Conservation (phyloP, 352 stramenopile species). For the Phytopythium chamaehyphon region DNA sequence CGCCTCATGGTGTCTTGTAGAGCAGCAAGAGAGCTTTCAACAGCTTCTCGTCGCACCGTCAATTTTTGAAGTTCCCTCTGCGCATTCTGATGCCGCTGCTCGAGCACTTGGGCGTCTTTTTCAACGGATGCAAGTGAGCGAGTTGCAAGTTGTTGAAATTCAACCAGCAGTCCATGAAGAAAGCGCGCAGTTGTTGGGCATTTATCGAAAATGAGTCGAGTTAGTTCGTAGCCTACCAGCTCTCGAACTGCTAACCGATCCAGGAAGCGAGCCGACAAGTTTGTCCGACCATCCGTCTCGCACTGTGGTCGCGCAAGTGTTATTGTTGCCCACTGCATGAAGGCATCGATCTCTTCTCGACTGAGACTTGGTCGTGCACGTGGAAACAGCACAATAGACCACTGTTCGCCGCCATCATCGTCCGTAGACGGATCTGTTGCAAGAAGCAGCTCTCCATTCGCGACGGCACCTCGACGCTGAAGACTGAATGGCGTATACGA, state of each 20-base stretch:
- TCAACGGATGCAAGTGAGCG: conserved; percentile 24
- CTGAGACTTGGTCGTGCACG: conserved; percentile 22
- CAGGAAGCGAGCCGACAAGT: conserved; percentile 11
- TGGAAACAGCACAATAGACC: conserved; percentile 40
- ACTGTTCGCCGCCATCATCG: conserved; percentile 15
- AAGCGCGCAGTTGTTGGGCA: conserved; percentile 52
- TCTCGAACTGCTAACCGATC: conserved; percentile 24
- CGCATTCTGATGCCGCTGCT: conserved; percentile 40
- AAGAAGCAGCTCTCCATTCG: neutral
- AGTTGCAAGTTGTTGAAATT: conserved; percentile 24
- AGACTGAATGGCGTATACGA: conserved; percentile 34
- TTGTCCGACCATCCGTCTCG: conserved; percentile 1
- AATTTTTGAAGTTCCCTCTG: conserved; percentile 32
- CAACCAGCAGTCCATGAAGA: conserved; percentile 40
- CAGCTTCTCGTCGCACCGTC: conserved; percentile 12
- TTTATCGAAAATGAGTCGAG: conserved; percentile 48
- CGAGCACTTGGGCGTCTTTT: conserved; percentile 28
- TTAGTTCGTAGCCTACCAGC: conserved; percentile 38
- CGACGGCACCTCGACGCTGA: conserved; percentile 1
- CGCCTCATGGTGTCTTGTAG: conserved; percentile 33
- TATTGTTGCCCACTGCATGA: conserved; percentile 24
- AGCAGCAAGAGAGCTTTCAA: conserved; percentile 16
- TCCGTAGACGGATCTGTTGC: conserved; percentile 18
- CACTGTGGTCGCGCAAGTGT: conserved; percentile 8
- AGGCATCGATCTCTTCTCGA: conserved; percentile 23